Base-by-base conservation (phyloP, 2,329 filamentous ascomycete genomes). In the Aureobasidium mangrovei region DNA sequence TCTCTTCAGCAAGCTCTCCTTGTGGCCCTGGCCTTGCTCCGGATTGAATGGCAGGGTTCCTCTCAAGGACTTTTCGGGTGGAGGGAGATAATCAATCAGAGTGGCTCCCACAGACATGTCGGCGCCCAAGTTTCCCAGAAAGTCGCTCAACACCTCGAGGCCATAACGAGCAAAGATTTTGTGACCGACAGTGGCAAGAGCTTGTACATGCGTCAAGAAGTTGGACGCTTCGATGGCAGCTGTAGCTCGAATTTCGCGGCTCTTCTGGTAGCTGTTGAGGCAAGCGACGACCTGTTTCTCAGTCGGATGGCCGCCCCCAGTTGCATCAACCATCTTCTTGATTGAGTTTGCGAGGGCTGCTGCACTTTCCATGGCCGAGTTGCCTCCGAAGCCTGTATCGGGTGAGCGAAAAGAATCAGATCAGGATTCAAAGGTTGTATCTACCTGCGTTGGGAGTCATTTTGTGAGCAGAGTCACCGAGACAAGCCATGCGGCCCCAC, bases 41-140 rank as follows among this genome's bases (percentile, higher is more conserved):
- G 60, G 62, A 35, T 68, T 64, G 59, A 61, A 67, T 1, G 64
- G 59, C 62, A 67, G 65, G 1, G 58, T 64, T 7, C 61, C 64
- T 12, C 35, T 57, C 54, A 62, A 41, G 4, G 57, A 54, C 26
- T 59, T 52, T 27, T 59, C 52, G 27, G 67, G 67, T 2, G 56
- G 48, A n/a, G 65, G 63, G 0, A 70, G 58, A 42, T 56, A 64
- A 9, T 69, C 63, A 2, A 69, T 48, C 24, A 55, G 58, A 18
- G 64, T 62, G 4, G 66, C 64, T 57, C 58, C 60, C 10, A 61
- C 39, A 1, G 58, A 38, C 3, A 47, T 54, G 10, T 60, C 56
- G 3, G 55, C 54, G 18, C 45, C 45, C n/a, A 60, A 41, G 24
- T 59, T 51, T 4, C 56, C 43, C 8, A 58, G 18, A 9, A 58